Conservation (phyloP, 2,329 filamentous ascomycete species). For the Apiospora saccharicola region DNA sequence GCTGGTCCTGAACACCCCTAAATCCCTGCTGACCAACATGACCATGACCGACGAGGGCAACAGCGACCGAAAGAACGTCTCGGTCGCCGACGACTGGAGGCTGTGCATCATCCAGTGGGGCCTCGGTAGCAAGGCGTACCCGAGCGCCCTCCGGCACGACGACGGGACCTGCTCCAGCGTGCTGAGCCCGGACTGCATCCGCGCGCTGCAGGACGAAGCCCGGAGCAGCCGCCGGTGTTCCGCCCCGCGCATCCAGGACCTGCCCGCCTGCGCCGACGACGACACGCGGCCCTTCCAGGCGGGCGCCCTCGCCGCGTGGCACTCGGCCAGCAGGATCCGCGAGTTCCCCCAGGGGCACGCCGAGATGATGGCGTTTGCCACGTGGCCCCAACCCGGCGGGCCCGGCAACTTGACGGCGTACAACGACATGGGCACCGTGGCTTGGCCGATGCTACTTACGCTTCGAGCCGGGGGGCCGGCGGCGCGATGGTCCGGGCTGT, state of each 20-base stretch:
- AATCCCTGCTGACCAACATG: not conserved
- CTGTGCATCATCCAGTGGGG: not conserved
- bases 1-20: not conserved
- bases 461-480: rapidly evolving
- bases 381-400: not conserved
- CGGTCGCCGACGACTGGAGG: not conserved
- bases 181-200: slow-evolving; percentile 13
- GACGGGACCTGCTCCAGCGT: slow-evolving; percentile 16
- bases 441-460: not conserved
- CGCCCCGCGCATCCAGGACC: too few species aligned
- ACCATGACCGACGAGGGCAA: not conserved
- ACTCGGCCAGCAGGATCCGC: not conserved
- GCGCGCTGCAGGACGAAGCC: too few species aligned
- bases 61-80: not conserved
- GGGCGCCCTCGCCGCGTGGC: rapidly evolving
- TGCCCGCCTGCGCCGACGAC: not conserved
- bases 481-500: not conserved
- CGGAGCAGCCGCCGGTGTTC: too few species aligned
- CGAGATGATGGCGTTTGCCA: not conserved
- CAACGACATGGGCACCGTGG: slow-evolving; percentile 8
- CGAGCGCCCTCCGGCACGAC: not conserved
- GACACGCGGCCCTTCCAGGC: not conserved
- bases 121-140: not conserved
- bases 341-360: not conserved
- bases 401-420: not conserved